These are phyloP conservation scores for Saitoella complicata DNA, from an alignment of 805 yeast species.

Conservation along the genomic window DNA sequence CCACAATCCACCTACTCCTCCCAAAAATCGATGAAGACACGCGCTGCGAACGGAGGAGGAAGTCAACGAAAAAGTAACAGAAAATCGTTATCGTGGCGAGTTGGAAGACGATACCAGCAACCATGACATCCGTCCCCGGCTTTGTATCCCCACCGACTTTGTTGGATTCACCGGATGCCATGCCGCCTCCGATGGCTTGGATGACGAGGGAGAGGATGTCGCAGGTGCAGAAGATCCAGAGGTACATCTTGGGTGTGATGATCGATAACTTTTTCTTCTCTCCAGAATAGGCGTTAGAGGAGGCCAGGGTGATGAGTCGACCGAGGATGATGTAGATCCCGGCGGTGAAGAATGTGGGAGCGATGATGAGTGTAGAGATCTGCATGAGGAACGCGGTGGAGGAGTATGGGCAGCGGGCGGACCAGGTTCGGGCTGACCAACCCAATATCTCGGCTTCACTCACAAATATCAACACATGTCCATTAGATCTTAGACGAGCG, in stretches of 20 bases:
- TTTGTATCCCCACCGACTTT: constrained; percentile 18
- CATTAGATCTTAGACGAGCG: too few species aligned
- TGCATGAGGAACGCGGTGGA: constrained; percentile 40
- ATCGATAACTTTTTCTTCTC: neutral
- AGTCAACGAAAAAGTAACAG: neutral
- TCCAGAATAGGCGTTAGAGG: too few species aligned
- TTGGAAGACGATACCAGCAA: constrained; percentile 66
- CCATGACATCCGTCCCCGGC: constrained; percentile 50
- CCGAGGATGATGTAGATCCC: constrained; percentile 53
- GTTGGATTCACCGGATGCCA: constrained; percentile 35
- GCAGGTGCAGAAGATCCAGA: neutral
- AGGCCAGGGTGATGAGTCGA: too few species aligned
- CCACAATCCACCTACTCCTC: neutral
- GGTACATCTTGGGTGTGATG: neutral
- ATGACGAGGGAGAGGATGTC: neutral
- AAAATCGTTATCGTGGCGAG: constrained; percentile 41
- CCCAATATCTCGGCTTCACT: too few species aligned
- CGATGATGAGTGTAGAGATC: constrained; percentile 52
- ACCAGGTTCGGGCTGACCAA: too few species aligned
- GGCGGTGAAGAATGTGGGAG: constrained; percentile 74
- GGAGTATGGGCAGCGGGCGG: constrained; percentile 10
- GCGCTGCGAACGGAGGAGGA: neutral
- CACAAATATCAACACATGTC: too few species aligned
- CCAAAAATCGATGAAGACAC: neutral
- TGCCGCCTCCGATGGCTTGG: constrained; percentile 55